Percentiles rank a stretch among this genome's conserved stretches.
Conservation (phyloP, 2,329 filamentous ascomycete species). For the Alternaria solani region DNA sequence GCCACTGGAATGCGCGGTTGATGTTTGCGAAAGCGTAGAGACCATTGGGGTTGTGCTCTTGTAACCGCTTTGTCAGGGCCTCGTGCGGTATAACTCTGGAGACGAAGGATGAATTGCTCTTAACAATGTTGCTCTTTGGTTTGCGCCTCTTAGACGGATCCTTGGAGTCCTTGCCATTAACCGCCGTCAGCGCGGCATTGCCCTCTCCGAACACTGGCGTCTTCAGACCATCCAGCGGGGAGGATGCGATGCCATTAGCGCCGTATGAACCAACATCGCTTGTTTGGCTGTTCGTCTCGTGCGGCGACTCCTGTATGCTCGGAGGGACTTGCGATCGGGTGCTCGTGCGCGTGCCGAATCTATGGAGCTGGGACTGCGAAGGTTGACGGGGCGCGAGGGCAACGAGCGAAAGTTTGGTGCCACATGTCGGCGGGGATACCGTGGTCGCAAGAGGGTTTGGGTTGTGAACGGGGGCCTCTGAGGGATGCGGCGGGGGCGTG, state of each 20-base stretch:
- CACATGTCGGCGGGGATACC: constrained; percentile 81
- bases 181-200: constrained; percentile 72
- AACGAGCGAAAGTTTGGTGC: constrained; percentile 83
- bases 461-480: constrained; percentile 85
- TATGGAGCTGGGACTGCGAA: constrained; percentile 54
- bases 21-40: constrained; percentile 94
- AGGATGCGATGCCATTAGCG: constrained; percentile 46
- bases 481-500: constrained; percentile 93
- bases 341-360: constrained; percentile 53
- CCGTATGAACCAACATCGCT: constrained; percentile 56
- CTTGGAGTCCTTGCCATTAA: constrained; percentile 73
- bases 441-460: constrained; percentile 90
- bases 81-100: constrained; percentile 96
- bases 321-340: constrained; percentile 53
- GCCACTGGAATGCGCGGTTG: constrained; percentile 94
- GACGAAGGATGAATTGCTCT: constrained; percentile 98
- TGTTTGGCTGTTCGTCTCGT: constrained; percentile 55
- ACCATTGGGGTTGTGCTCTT: constrained; percentile 79
- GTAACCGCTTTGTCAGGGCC: constrained; percentile 76
- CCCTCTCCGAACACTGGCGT: constrained; percentile 82
- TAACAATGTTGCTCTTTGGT: constrained; percentile 97
- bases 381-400: constrained; percentile 66
- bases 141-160: constrained; percentile 78
- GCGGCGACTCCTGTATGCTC: constrained; percentile 56
- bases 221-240: constrained; percentile 42